Evolutionary conservation across 371 early-diverging fungal species (phyloP).

Genomic region (Dichotomocladium elegans): DNA sequence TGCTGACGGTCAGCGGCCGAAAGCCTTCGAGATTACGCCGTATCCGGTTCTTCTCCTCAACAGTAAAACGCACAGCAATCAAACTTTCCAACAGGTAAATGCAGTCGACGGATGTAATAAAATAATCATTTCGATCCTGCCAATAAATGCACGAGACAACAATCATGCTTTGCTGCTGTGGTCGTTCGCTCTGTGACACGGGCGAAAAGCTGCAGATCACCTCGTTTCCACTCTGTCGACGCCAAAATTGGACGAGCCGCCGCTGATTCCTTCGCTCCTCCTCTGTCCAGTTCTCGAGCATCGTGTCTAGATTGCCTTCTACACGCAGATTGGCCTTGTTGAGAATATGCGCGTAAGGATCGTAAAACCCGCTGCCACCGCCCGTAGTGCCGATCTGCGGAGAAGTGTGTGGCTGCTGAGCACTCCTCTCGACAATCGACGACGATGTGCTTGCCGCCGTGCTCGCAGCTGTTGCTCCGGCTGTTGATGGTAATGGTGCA

Average conservation of each 20-base stretch:
- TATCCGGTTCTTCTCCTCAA: conserved; percentile 79
- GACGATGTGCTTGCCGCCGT: not conserved
- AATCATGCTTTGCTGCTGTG: conserved; percentile 39
- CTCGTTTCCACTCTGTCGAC: conserved; percentile 60
- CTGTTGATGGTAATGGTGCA: conserved; percentile 2
- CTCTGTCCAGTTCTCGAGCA: conserved; percentile 48
- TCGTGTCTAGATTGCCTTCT: conserved; percentile 57
- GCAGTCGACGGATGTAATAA: conserved; percentile 74
- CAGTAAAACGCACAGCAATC: conserved; percentile 68
- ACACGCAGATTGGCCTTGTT: conserved; percentile 68
- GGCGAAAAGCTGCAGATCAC: conserved; percentile 67
- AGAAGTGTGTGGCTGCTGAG: not conserved
- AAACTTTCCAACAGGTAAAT: conserved; percentile 69
- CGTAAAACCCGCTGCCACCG: not conserved
- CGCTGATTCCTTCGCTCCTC: conserved; percentile 62
- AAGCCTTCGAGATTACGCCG: conserved; percentile 77
- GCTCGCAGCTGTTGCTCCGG: not conserved
- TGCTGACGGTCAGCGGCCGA: conserved; percentile 71
- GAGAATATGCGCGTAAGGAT: conserved; percentile 54
- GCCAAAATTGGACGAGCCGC: conserved; percentile 71
- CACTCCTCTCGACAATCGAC: not conserved
- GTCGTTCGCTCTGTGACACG: conserved; percentile 45
- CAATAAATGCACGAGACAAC: conserved; percentile 78
- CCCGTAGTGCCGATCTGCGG: not conserved
- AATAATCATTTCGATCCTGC: conserved; percentile 67